These are phyloP conservation scores for Zarea fungicola DNA, from an alignment of 2,329 filamentous ascomycete genomes.

Conservation along the genomic window DNA sequence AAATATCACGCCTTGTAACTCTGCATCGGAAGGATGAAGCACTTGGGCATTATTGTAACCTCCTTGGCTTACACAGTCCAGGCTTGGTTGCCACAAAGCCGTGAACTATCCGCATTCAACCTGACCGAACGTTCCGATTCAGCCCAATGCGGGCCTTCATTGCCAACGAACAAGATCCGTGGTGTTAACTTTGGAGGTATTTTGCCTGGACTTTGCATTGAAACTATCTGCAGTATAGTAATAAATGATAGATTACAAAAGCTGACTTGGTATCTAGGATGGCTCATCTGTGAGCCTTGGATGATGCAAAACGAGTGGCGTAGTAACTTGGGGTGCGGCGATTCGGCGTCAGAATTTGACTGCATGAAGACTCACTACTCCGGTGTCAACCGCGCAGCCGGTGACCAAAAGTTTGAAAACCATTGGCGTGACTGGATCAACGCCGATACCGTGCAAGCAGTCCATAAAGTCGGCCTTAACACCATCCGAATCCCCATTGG, in stretches of 20 bases:
- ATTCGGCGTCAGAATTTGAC: conserved; percentile 43
- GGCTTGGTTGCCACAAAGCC: conserved; percentile 28
- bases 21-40: conserved; percentile 24
- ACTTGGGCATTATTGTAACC: conserved; percentile 19
- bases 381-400: conserved; percentile 26
- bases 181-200: conserved; percentile 49
- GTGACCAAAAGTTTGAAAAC: conserved; percentile 39
- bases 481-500: conserved; percentile 49
- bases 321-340: conserved; percentile 39
- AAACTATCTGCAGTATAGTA: too few relatives aligned
- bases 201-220: neutral
- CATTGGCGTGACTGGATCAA: conserved; percentile 38
- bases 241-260: too few relatives aligned
- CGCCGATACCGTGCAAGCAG: conserved; percentile 25
- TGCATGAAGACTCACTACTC: conserved; percentile 38
- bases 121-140: conserved; percentile 25
- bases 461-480: conserved; percentile 48
- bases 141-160: conserved; percentile 26
- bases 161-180: conserved; percentile 36
- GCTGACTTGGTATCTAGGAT: too few relatives aligned
- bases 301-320: conserved; percentile 40
- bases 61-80: conserved; percentile 18
- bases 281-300: conserved; percentile 47
- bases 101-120: conserved; percentile 28
- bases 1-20: too few relatives aligned